Evolutionary conservation across 129 eudicot species (phyloP).

Genomic region (Centella asiatica): DNA sequence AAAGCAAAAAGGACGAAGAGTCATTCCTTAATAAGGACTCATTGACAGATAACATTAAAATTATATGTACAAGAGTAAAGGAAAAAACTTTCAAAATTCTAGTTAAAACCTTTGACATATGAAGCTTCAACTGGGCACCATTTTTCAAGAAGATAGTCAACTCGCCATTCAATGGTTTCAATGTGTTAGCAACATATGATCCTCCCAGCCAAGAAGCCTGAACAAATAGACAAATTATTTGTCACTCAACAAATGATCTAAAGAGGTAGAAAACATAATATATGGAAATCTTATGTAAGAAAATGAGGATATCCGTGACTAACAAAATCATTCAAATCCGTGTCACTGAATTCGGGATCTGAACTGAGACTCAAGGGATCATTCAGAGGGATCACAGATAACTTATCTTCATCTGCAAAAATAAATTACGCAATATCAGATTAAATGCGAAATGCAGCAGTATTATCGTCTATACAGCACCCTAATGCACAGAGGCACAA

Average conservation of each 20-base stretch:
- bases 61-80: constrained; percentile 6
- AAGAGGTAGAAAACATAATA: neutral
- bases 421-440: neutral
- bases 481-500: neutral
- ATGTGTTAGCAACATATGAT: constrained; percentile 43
- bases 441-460: neutral
- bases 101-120: constrained; percentile 60
- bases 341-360: constrained; percentile 37
- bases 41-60: neutral
- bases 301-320: constrained; percentile 28
- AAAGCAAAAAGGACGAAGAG: neutral
- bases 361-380: constrained; percentile 30
- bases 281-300: neutral
- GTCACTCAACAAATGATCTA: constrained; percentile 4
- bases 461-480: neutral
- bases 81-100: neutral
- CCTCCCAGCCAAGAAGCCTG: constrained; percentile 85
- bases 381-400: constrained; percentile 55
- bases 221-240: constrained; percentile 4
- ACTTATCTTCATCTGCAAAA: constrained; percentile 52
- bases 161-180: constrained; percentile 48
- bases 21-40: neutral
- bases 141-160: constrained; percentile 45
- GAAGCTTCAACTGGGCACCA: constrained; percentile 49
- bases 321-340: constrained; percentile 59